These are phyloP conservation scores for Populus hybrid DNA, from an alignment of 441 rosid genomes.

Conservation along the genomic window DNA sequence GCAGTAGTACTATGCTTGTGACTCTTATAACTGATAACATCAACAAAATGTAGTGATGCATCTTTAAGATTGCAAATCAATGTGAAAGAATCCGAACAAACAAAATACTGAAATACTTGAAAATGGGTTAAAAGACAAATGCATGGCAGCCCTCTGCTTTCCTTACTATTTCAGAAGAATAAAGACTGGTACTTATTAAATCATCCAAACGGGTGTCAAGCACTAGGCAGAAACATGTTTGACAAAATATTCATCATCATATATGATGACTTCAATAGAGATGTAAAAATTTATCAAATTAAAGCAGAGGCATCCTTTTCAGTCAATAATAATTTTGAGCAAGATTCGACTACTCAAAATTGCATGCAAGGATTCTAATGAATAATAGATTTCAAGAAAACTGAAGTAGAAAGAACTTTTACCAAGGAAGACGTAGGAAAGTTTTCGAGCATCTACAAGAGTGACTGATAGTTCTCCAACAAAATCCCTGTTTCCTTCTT, in stretches of 20 bases:
- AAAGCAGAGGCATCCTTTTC: not conserved
- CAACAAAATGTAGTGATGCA: not conserved
- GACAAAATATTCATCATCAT: not conserved
- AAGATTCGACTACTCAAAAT: not conserved
- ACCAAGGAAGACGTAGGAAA: slow-evolving; percentile 75
- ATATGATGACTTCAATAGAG: not conserved
- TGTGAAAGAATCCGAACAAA: not conserved
- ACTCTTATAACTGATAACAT: not conserved
- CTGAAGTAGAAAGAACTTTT: slow-evolving; percentile 14
- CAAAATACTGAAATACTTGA: not conserved
- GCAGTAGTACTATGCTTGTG: not conserved
- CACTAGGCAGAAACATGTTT: not conserved
- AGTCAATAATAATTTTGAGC: not conserved
- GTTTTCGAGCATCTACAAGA: slow-evolving; percentile 87
- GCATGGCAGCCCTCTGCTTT: not conserved
- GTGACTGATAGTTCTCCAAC: slow-evolving; percentile 92
- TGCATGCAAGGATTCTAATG: not conserved
- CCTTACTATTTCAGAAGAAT: not conserved
- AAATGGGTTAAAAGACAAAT: not conserved
- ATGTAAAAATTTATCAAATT: not conserved
- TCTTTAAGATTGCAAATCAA: not conserved
- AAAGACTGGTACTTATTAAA: not conserved
- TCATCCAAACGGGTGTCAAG: not conserved
- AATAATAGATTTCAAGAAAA: not conserved
- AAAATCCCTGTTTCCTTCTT: slow-evolving; percentile 86